Conservation (phyloP, 208 protist genomes). For the Wallacemonas sp. region DNA sequence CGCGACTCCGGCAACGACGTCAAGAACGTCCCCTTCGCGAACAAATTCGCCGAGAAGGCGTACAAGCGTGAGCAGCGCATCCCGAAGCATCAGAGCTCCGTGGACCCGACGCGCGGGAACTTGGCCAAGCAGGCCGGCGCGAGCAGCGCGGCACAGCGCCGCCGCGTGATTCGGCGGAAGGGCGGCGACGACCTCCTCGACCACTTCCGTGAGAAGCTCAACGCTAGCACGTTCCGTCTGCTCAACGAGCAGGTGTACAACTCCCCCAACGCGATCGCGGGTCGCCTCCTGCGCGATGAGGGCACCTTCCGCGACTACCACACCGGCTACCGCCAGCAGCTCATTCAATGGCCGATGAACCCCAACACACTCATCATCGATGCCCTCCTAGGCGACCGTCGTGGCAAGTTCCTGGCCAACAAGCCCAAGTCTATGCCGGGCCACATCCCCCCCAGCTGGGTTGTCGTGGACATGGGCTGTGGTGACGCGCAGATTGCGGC, state of each 20-base stretch:
- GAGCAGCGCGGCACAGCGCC: conserved; percentile 84
- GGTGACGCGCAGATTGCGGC: conserved; percentile 93
- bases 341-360: conserved; percentile 93
- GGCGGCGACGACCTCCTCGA: conserved; percentile 79
- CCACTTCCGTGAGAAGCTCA: conserved; percentile 85
- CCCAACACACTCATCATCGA: conserved; percentile 91
- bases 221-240: conserved; percentile 84
- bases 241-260: conserved; percentile 92
- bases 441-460: conserved; percentile 75
- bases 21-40: conserved; percentile 66
- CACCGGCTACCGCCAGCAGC: conserved; percentile 92
- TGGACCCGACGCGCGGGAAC: conserved; percentile 30
- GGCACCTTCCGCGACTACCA: conserved; percentile 92
- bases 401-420: conserved; percentile 77
- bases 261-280: conserved; percentile 73
- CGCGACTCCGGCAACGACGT: conserved; percentile 84
- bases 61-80: conserved; percentile 69
- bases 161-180: conserved; percentile 65
- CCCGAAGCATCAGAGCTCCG: conserved; percentile 43
- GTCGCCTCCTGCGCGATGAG: conserved; percentile 76
- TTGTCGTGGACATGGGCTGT: conserved; percentile 96
- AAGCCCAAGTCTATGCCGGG: conserved; percentile 84
- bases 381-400: conserved; percentile 71
- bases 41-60: conserved; percentile 49
- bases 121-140: conserved; percentile 42